Base-by-base conservation (phyloP, 495 filamentous ascomycete species). In the Penicillium desertorum region DNA sequence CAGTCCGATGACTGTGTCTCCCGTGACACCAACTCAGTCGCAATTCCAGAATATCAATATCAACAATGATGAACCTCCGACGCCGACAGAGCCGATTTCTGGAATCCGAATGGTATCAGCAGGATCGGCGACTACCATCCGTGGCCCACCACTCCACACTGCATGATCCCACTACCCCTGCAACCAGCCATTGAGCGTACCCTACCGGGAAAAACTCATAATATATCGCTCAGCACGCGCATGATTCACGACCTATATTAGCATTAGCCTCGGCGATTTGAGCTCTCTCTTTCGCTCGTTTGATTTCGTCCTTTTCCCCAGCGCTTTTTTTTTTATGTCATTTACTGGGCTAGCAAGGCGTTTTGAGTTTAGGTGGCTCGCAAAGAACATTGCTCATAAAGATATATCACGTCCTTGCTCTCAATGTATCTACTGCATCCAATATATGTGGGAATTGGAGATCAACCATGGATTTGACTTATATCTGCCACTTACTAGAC, bases 1-100 rank as follows among this genome's bases (percentile, higher is more conserved):
- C 10, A 77, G 66, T 55, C 74, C 76, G 4, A 54, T 68, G 9
- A 57, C 60, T 46, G 55, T 67, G 16, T 71, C 62, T 2, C 74
- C 72, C n/a, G 56, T 60, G 17, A 71, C 71, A 0, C 71, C 73
- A 0, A 69, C 64, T 2, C 57, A 52, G 16, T 42, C 58, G 4
- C 63, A 54, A 8, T 56, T 39, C 3, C 48, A 58, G 14, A 59
- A 56, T 25, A 41, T 23, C 29, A 45, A 58, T 25, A 41, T 32
- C 19, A 47, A 58, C 22, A 44, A 59, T 25, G 47, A 51, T 17
- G 43, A 32, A 17, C 43, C 46, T 5, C 27, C 60, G n/a, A 61
- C 59, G 2, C 57, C 63, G 0, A 59, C 51, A 27, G 57, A 25
- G 11, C 29, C 49, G 4, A 20, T 25, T 8, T 23, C 39, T 5